phyloP scores from a whole-genome alignment of 257 asterid genomes.

The Orobanche coerulescens region DNA sequence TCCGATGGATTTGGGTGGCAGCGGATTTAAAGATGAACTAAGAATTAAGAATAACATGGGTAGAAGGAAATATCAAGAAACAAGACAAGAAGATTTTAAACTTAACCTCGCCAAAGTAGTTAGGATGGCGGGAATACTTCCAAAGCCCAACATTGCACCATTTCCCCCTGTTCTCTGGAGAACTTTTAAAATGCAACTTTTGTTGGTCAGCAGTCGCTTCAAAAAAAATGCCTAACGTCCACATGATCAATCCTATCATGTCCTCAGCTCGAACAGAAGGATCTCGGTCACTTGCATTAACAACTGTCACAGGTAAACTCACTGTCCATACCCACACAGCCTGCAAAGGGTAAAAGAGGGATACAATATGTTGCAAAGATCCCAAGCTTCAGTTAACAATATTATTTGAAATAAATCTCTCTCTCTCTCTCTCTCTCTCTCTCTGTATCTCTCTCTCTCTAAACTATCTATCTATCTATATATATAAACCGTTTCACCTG shows the following conservation, averaged over 20 bases:
- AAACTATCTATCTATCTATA: not conserved
- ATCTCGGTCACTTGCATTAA: constrained; percentile 59
- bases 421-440: too few species aligned
- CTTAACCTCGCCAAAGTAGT: constrained; percentile 90
- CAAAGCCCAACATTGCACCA: constrained; percentile 84
- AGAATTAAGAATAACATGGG: not conserved
- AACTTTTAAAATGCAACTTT: constrained; percentile 60
- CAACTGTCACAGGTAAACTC: constrained; percentile 88
- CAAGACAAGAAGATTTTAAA: not conserved
- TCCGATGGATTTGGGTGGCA: too few species aligned
- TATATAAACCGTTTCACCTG: constrained; percentile 44
- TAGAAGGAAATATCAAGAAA: not conserved
- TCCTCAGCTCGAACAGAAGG: constrained; percentile 66
- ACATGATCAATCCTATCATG: constrained; percentile 81
- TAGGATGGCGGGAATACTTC: constrained; percentile 98
- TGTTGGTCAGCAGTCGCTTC: constrained; percentile 93
- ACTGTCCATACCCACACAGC: constrained; percentile 99
- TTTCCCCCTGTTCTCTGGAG: constrained; percentile 66
- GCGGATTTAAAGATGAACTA: not conserved
- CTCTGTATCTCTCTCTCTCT: too few species aligned
- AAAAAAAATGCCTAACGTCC: constrained; percentile 49
- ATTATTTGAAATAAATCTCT: too few species aligned
- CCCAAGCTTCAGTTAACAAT: not conserved
- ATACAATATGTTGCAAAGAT: not conserved
- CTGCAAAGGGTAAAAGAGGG: constrained; percentile 28